Evolutionary conservation across 768 basidiomycete species (phyloP).

Genomic region (Gelatoporia subvermispora): DNA sequence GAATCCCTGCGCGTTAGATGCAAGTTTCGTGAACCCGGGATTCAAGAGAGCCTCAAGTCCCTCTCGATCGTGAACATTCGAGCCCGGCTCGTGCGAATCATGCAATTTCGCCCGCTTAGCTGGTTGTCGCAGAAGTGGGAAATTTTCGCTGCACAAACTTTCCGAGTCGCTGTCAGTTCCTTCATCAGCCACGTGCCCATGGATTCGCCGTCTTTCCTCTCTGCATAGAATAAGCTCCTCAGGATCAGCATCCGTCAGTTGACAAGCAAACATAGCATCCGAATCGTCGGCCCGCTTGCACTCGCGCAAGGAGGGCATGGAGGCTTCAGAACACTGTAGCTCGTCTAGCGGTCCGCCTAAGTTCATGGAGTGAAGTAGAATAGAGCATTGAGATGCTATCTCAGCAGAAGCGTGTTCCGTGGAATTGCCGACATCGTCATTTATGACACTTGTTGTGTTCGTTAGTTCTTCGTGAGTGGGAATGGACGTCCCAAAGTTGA

Average conservation of each 20-base stretch:
- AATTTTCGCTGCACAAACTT: neutral
- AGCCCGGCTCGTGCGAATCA: too few species aligned
- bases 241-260: too few species aligned
- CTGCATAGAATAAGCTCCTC: slow-evolving; percentile 34
- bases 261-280: neutral
- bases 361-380: neutral
- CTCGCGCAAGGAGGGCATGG: neutral
- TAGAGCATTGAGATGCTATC: slow-evolving; percentile 14
- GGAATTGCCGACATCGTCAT: slow-evolving; percentile 2
- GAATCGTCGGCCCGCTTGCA: neutral
- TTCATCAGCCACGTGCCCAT: neutral
- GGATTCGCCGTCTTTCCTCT: slow-evolving; percentile 31
- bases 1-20: slow-evolving; percentile 17
- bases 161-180: neutral
- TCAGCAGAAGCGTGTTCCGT: slow-evolving; percentile 8
- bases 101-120: too few species aligned
- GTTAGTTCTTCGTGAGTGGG: slow-evolving; percentile 25
- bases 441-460: slow-evolving; percentile 5
- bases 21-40: slow-evolving; percentile 8
- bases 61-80: too few species aligned
- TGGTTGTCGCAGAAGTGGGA: slow-evolving; percentile 17
- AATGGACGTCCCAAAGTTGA: slow-evolving; percentile 19
- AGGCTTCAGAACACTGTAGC: neutral
- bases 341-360: slow-evolving; percentile 1
- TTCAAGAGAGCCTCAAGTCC: too few species aligned